A percentile compares a stretch with the other conserved stretches of the same genome.
Conservation (phyloP, 2,329 filamentous ascomycete genomes). For the Acarospora socialis region DNA sequence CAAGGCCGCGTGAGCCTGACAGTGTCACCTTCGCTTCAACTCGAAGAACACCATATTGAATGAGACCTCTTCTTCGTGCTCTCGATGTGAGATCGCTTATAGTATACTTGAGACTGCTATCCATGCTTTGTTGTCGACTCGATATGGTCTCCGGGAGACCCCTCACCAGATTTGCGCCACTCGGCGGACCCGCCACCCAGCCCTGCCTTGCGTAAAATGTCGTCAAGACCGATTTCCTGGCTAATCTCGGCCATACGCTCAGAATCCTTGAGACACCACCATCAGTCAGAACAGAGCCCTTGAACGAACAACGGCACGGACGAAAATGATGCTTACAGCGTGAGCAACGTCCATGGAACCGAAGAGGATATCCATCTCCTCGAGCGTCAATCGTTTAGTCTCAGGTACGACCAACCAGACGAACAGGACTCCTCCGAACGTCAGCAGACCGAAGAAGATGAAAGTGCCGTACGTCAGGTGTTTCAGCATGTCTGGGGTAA, state of each 20-base stretch:
- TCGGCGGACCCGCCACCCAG: too few species aligned
- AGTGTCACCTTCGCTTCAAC: too few species aligned
- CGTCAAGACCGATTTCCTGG: constrained; percentile 48
- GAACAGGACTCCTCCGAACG: constrained; percentile 44
- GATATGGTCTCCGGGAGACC: too few species aligned
- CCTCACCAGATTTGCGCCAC: too few species aligned
- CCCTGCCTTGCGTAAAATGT: constrained; percentile 9
- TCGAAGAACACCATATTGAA: too few species aligned
- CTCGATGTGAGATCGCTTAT: too few species aligned
- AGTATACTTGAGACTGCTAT: too few species aligned
- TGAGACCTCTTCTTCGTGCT: too few species aligned
- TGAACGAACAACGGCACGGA: background rate
- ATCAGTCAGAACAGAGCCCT: background rate
- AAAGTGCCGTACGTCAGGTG: constrained; percentile 56
- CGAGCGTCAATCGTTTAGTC: constrained; percentile 32
- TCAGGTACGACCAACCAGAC: constrained; percentile 39
- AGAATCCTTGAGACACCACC: constrained; percentile 30
- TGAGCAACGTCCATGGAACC: constrained; percentile 51
- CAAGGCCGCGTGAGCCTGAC: too few species aligned
- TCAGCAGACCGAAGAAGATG: constrained; percentile 54
- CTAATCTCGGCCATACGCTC: constrained; percentile 64
- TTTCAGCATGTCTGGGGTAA: constrained; percentile 53
- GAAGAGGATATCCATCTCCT: constrained; percentile 52
- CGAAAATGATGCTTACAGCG: constrained; percentile 21
- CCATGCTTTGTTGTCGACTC: too few species aligned